Base-by-base conservation (phyloP, 192 early-diverging fungal genomes). In the Coemansia reversa region DNA sequence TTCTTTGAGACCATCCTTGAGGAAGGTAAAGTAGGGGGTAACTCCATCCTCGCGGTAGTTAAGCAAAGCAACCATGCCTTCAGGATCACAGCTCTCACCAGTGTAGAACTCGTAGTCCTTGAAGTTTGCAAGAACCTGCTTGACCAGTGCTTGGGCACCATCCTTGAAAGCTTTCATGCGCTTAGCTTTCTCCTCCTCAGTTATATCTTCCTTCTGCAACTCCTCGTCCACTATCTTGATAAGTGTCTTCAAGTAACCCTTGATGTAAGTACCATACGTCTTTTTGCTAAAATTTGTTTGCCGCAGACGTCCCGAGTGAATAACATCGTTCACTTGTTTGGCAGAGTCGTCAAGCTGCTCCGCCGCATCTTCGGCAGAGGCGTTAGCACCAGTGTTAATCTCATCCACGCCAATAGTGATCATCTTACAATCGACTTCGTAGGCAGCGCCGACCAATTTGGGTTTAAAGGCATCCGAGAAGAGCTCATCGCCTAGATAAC, bases 41-140 rank as follows among this genome's bases (percentile, higher is more conserved):
- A 87, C 74, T 68, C 93, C 93, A 83, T 97, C 93, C 80, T 93
- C 91, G 57, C 93, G 91, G 90, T 94, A 94, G 91, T 95, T 97
- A 60, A 97, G 88, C 51, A 95, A 84, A 74, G 86, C 85, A 53
- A 94, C 83, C 86, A 90, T 91, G 62, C 90, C 92, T 51, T 94
- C 90, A 69, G 91, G 90, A 83, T 93, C 79, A 92, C 93, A 93
- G 72, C 68, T 75, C 84, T 92, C 90, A 66, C 92, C 91, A 62
- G 83, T 85, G 89, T 87, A 95, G 88, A 94, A 97, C 76, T 94
- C 91, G 70, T 91, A 93, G 79, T 94, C 88, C 76, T 92, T 90
- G 83, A 95, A 85, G 89, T 86, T 85, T 24, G 58, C 80, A 6
- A 94, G 52, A 70, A 95, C 74, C 84, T 90, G 91, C 89, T 92